Evolutionary conservation across 2,329 filamentous ascomycete genomes (phyloP), one percentile per base, ranked within the genome.

Genomic region (Canariomyces notabilis): DNA sequence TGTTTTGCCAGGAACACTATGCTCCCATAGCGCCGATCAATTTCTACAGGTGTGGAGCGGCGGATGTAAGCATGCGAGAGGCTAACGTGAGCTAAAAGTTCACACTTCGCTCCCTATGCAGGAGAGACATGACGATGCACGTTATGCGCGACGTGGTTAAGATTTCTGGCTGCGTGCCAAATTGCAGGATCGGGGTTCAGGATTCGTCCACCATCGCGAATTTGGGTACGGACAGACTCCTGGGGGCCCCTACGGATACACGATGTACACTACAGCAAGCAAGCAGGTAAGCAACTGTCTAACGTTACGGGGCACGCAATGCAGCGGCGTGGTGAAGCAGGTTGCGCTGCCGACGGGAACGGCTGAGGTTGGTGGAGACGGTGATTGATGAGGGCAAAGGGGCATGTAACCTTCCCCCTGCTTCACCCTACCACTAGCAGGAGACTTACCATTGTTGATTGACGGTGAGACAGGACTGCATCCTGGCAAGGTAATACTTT

Each of bases 321-420:
- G 4, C 33, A 33, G 32, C 29, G 20, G 22, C 20, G 22, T 41
- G 38, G 20, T 29, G 9, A 29, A 15, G 37, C 37, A 15, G 19
- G 21, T 21, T 40, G 37, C 29, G 22, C 15, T 33, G 26, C 14
- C 6, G 32, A 44, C 22, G 16, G 41, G 21, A n/a, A 35, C 11
- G 6, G 34, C 32, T 44, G 22, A 44, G 23, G 42, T 26, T 42
- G 12, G 21, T 34, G 46, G 33, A 40, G 39, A 32, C 26, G 18
- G 14, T 37, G 46, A 49, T 49, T 49, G 31, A 49, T 49, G 42
- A 46, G 37, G 42, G 49, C n/a, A 26, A 32, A n/a, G n/a, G n/a
- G n/a, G n/a, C n/a, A n/a, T n/a, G n/a, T n/a, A n/a, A n/a, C n/a
- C n/a, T n/a, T n/a, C n/a, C n/a, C n/a, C n/a, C n/a, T n/a, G n/a